These are phyloP conservation scores for Aspergillus amoenus DNA, from an alignment of 2,329 filamentous ascomycete species.

Conservation along the genomic window DNA sequence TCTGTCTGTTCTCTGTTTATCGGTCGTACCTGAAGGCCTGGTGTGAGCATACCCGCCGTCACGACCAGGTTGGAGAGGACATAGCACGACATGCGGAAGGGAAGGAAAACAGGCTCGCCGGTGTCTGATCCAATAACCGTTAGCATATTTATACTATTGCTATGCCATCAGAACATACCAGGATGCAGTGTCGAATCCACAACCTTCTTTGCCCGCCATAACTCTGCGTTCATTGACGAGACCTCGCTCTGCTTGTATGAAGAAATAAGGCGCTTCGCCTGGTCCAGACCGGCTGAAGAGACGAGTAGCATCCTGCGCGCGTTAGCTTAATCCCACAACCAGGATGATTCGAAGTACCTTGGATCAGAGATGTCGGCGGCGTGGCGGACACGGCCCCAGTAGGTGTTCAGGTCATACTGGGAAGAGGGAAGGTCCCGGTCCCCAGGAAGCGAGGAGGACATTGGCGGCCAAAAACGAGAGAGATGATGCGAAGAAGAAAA, in stretches of 20 bases:
- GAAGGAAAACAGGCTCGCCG: slow-evolving; percentile 84
- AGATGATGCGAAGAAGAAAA: slow-evolving; percentile 7
- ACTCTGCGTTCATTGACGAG: slow-evolving; percentile 76
- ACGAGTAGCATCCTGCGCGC: slow-evolving; percentile 75
- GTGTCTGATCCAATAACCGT: slow-evolving; percentile 62
- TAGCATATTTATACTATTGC: neutral
- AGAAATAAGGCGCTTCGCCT: slow-evolving; percentile 78
- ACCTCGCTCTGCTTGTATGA: slow-evolving; percentile 85
- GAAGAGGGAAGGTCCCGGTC: slow-evolving; percentile 83
- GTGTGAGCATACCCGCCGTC: slow-evolving; percentile 95
- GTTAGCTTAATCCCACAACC: slow-evolving; percentile 10
- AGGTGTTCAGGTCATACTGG: slow-evolving; percentile 87
- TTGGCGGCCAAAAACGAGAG: slow-evolving; percentile 28
- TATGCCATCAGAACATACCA: slow-evolving; percentile 53
- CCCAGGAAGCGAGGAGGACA: slow-evolving; percentile 64
- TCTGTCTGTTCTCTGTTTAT: neutral
- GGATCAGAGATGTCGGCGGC: slow-evolving; percentile 88
- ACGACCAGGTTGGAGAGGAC: slow-evolving; percentile 91
- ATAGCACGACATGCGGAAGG: slow-evolving; percentile 97
- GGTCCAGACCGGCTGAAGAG: slow-evolving; percentile 72
- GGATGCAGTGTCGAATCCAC: slow-evolving; percentile 96
- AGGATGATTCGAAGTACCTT: slow-evolving; percentile 57
- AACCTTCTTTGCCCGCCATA: slow-evolving; percentile 96
- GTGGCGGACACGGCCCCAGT: slow-evolving; percentile 92
- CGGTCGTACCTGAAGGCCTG: slow-evolving; percentile 66